phyloP scores from a whole-genome alignment of 2,329 filamentous ascomycete species.

The Chrysoporthe cubensis region DNA sequence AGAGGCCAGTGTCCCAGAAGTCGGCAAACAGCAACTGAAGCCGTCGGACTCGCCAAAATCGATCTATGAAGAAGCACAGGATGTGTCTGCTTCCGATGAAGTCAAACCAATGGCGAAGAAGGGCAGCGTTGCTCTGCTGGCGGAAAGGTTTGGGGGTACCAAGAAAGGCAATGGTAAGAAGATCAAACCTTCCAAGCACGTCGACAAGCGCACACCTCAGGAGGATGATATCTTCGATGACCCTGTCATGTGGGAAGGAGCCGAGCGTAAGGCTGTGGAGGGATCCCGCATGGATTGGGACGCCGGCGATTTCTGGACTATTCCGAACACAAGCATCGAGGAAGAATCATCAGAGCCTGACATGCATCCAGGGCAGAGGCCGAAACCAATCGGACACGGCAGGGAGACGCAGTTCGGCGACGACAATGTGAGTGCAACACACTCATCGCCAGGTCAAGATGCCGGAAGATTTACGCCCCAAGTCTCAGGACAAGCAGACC shows the following conservation, averaged over 20 bases:
- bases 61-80: background rate
- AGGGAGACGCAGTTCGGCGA: conserved; percentile 25
- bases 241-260: conserved; percentile 48
- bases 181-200: conserved; percentile 42
- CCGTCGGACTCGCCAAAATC: conserved; percentile 12
- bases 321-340: conserved; percentile 23
- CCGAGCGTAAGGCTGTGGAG: conserved; percentile 42
- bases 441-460: conserved; percentile 28
- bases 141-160: conserved; percentile 40
- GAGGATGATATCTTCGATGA: conserved; percentile 52
- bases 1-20: background rate
- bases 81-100: conserved; percentile 16
- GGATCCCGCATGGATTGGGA: conserved; percentile 34
- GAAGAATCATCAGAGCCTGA: conserved; percentile 23
- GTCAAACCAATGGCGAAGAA: conserved; percentile 18
- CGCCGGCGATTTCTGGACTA: conserved; percentile 31
- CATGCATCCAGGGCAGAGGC: conserved; percentile 23
- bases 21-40: conserved; percentile 3
- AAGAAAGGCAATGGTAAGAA: conserved; percentile 43
- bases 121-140: conserved; percentile 41
- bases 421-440: conserved; percentile 31
- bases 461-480: conserved; percentile 27
- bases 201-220: conserved; percentile 44
- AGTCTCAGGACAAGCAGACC: conserved; percentile 29
- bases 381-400: conserved; percentile 23